A percentile compares a stretch with the other conserved stretches of the same genome.
These are phyloP conservation scores for Adansonia gregorii DNA, from an alignment of 441 rosid species.

Conservation along the genomic window DNA sequence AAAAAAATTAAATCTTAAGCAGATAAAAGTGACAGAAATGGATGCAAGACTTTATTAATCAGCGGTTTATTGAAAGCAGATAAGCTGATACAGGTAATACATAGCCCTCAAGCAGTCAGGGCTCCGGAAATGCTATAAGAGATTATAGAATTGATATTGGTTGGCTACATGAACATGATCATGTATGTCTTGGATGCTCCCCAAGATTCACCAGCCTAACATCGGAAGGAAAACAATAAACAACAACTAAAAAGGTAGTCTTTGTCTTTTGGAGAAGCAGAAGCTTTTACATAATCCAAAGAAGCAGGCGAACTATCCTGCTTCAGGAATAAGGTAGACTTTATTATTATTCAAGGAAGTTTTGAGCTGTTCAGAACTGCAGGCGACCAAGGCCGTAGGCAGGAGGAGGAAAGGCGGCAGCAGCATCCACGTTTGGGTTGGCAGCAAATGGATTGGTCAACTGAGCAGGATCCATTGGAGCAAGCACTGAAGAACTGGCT, in stretches of 20 bases:
- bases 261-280: not conserved
- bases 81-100: not conserved
- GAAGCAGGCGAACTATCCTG: not conserved
- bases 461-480: conserved; percentile 14
- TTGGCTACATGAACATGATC: not conserved
- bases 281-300: not conserved
- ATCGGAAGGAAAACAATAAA: not conserved
- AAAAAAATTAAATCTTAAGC: not conserved
- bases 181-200: not conserved
- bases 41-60: not conserved
- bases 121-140: not conserved
- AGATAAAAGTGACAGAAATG: not conserved
- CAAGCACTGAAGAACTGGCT: not conserved
- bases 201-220: not conserved
- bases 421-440: not conserved
- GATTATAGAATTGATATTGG: not conserved
- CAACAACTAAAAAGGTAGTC: not conserved
- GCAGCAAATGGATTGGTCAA: not conserved
- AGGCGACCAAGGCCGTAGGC: not conserved
- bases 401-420: not conserved
- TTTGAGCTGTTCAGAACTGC: not conserved
- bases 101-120: not conserved
- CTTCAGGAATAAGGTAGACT: not conserved
- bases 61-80: not conserved
- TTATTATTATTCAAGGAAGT: not conserved